phyloP scores from a whole-genome alignment of 768 basidiomycete genomes.

The Cystofilobasidium macerans region DNA sequence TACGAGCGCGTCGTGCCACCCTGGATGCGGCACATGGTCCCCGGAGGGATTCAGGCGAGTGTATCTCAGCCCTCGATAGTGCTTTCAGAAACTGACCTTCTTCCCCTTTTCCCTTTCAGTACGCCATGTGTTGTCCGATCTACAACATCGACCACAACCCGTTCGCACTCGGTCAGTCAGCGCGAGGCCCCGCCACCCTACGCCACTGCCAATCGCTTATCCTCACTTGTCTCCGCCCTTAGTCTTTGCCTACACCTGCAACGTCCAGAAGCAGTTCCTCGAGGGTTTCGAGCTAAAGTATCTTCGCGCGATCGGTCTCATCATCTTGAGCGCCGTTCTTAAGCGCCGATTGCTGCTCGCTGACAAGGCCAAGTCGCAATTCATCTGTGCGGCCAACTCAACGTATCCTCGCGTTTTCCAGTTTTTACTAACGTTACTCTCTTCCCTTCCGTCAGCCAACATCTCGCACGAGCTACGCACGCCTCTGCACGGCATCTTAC shows the following conservation, averaged over 20 bases:
- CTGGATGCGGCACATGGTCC: slow-evolving; percentile 73
- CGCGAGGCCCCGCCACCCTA: too few relatives aligned
- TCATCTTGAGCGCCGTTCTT: slow-evolving; percentile 82
- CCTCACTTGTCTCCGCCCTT: not conserved
- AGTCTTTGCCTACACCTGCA: slow-evolving; percentile 74
- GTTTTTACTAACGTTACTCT: too few relatives aligned
- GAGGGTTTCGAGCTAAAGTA: slow-evolving; percentile 61
- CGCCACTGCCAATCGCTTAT: not conserved
- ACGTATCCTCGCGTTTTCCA: too few relatives aligned
- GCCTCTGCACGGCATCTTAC: slow-evolving; percentile 62
- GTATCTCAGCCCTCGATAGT: too few relatives aligned
- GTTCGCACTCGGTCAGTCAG: not conserved
- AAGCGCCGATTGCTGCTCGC: slow-evolving; percentile 87
- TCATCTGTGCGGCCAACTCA: too few relatives aligned
- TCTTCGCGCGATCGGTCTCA: slow-evolving; percentile 53
- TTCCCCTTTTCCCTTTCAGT: not conserved
- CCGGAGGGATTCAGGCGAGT: slow-evolving; percentile 60
- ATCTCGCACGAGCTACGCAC: slow-evolving; percentile 63
- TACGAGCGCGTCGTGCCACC: slow-evolving; percentile 75
- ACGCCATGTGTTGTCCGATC: too few relatives aligned
- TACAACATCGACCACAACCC: not conserved
- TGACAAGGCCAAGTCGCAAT: slow-evolving; percentile 51
- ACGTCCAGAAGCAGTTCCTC: slow-evolving; percentile 62
- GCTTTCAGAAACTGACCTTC: not conserved
- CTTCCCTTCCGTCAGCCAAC: too few relatives aligned